A percentile compares a stretch with the other conserved stretches of the same genome.
phyloP scores from a whole-genome alignment of 352 stramenopile species.

The Pythium rhizo-oryzae region DNA sequence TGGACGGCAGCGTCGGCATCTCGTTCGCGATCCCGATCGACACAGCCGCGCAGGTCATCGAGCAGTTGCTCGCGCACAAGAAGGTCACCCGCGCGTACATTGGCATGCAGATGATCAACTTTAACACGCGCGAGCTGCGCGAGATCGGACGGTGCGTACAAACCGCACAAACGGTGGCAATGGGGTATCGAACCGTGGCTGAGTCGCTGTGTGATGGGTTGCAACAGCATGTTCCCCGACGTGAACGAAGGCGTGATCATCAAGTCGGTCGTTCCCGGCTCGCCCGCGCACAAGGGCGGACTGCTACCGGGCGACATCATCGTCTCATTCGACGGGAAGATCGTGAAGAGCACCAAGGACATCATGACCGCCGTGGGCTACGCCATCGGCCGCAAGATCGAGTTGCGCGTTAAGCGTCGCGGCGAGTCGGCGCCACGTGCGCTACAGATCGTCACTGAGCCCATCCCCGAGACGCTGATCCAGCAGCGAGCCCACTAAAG shows the following conservation, averaged over 20 bases:
- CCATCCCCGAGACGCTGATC: constrained; percentile 43
- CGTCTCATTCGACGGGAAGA: constrained; percentile 73
- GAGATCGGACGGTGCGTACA: constrained; percentile 57
- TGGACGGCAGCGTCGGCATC: constrained; percentile 89
- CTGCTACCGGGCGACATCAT: constrained; percentile 79
- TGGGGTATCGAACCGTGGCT: background rate
- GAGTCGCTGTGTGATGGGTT: background rate
- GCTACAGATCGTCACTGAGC: constrained; percentile 68
- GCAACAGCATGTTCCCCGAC: constrained; percentile 56
- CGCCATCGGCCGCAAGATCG: constrained; percentile 68
- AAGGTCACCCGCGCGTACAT: constrained; percentile 92
- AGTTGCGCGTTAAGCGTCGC: constrained; percentile 64
- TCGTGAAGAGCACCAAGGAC: constrained; percentile 75
- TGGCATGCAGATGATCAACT: constrained; percentile 92
- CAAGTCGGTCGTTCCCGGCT: constrained; percentile 76
- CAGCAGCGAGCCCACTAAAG: constrained; percentile 3
- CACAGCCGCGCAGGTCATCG: constrained; percentile 87
- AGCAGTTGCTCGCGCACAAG: constrained; percentile 86
- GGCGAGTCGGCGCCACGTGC: constrained; percentile 46
- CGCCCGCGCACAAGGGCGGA: constrained; percentile 77
- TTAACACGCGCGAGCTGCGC: constrained; percentile 66
- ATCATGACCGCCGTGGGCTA: constrained; percentile 74
- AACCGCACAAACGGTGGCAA: too few relatives aligned
- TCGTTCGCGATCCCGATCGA: constrained; percentile 95
- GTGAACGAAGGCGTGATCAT: constrained; percentile 85